Evolutionary conservation across 257 asterid genomes (phyloP).

Genomic region (Solanum chmielewskii): DNA sequence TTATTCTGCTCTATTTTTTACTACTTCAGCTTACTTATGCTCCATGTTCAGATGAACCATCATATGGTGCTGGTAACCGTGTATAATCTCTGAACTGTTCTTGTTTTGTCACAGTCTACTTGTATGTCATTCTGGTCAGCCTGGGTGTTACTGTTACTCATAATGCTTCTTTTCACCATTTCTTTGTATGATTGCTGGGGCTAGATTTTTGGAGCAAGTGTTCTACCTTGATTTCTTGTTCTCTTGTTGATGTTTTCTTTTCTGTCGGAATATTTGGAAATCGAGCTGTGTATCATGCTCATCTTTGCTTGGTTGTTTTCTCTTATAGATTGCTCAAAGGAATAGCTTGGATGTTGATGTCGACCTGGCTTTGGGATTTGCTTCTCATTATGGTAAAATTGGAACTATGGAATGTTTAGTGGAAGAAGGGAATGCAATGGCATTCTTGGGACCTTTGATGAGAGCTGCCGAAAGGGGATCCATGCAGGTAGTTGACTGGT

Average conservation of each 20-base stretch:
- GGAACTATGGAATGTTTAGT: conserved; percentile 94
- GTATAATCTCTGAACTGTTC: background rate
- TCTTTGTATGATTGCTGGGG: background rate
- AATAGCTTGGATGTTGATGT: conserved; percentile 98
- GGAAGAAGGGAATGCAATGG: conserved; percentile 91
- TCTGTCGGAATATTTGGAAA: background rate
- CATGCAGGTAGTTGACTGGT: conserved; percentile 88
- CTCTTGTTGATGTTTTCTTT: background rate
- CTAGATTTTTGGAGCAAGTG: background rate
- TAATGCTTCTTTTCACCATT: background rate
- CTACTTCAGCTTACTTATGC: background rate
- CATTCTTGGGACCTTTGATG: conserved; percentile 95
- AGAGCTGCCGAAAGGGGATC: conserved; percentile 97
- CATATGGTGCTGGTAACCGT: background rate
- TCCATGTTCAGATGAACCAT: background rate
- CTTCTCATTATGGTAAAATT: conserved; percentile 88
- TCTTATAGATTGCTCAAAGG: conserved; percentile 81
- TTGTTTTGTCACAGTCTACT: background rate
- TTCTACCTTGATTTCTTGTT: background rate
- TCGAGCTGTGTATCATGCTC: background rate
- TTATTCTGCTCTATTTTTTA: background rate
- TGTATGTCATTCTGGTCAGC: background rate
- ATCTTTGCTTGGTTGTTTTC: background rate
- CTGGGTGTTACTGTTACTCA: background rate
- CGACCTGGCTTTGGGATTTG: conserved; percentile 90